Evolutionary conservation across 139 green algal species (phyloP), one percentile per base, ranked within the genome.

Genomic region (Chlamydomonas urium): DNA sequence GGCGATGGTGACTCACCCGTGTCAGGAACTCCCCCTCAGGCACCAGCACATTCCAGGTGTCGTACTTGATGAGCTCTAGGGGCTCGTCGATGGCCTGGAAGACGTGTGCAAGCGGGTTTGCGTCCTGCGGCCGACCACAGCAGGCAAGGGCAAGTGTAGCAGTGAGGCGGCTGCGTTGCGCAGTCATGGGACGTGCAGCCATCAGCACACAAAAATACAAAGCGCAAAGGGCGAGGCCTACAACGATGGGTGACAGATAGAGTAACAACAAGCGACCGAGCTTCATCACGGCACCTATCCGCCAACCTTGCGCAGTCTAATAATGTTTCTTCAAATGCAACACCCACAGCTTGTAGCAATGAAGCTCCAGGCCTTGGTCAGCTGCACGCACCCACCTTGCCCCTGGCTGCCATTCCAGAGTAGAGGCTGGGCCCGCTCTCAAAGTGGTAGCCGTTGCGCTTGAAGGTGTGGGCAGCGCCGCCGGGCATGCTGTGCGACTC

Each of bases 41-140:
- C 48, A 98, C 79, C 23, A 97, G 59, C 31, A 96, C 91, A 68
- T 96, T 97, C 96, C 96, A 99, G 26, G 71, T 86, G 75, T 98
- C 88, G 82, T 98, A 99, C 23, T 87, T 59, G 2, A 94, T 79
- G 19, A 91, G 77, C 21, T 94, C 88, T 66, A 97, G 82, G 2
- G 79, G 68, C 79, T 96, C 90, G 0, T 72, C 91, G 53, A 97
- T 88, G 3, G 90, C 91, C 61, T 89, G 79, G 29, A 75, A 38
- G 2, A 67, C 56, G 63, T 94, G 89, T 1, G 83, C 77, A 59
- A 97, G 72, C 0, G 92, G 92, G 82, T 96, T 97, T 53, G 88
- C 90, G 4, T 68, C 84, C 31, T 78, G 69, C 10, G 26, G 33
- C 81, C 83, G n/a, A n/a, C n/a, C n/a, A 3, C 73, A 31, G 3